These are phyloP conservation scores for Guillardia theta DNA, from an alignment of 78 protist species.

Conservation along the genomic window DNA sequence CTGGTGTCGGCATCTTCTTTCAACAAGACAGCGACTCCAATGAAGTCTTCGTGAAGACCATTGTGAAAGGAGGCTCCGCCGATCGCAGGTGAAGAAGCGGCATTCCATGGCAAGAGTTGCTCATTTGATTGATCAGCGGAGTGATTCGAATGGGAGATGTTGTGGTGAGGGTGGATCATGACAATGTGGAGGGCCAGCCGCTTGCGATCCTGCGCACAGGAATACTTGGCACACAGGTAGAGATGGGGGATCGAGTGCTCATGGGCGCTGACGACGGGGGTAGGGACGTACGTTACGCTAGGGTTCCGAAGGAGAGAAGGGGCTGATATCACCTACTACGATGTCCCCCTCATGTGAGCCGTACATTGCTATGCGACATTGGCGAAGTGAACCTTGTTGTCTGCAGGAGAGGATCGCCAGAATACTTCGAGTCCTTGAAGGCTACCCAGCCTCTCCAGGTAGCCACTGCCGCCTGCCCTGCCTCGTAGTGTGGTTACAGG, in stretches of 20 bases:
- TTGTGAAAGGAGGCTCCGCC: slow-evolving; percentile 35
- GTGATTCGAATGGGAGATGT: slow-evolving; percentile 1
- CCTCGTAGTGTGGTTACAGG: background rate
- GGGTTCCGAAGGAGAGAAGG: slow-evolving; percentile 11
- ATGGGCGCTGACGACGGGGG: background rate
- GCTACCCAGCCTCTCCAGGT: background rate
- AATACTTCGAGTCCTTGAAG: slow-evolving; percentile 2
- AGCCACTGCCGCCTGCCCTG: too few species aligned
- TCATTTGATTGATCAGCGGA: too few species aligned
- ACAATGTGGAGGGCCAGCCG: slow-evolving; percentile 4
- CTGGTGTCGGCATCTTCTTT: slow-evolving; percentile 29
- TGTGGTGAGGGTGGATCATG: background rate
- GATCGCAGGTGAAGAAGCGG: slow-evolving; percentile 27
- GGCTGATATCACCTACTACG: background rate
- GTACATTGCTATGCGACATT: too few species aligned
- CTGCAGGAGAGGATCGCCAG: too few species aligned
- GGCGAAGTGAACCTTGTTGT: too few species aligned
- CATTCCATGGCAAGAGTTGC: too few species aligned
- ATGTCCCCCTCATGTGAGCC: slow-evolving; percentile 9
- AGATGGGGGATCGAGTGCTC: background rate
- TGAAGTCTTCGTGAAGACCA: background rate
- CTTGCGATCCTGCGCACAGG: background rate
- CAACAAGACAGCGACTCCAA: background rate
- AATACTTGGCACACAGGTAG: background rate
- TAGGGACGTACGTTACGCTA: background rate